These are phyloP conservation scores for Populus hybrid DNA, from an alignment of 441 rosid genomes.

Conservation along the genomic window DNA sequence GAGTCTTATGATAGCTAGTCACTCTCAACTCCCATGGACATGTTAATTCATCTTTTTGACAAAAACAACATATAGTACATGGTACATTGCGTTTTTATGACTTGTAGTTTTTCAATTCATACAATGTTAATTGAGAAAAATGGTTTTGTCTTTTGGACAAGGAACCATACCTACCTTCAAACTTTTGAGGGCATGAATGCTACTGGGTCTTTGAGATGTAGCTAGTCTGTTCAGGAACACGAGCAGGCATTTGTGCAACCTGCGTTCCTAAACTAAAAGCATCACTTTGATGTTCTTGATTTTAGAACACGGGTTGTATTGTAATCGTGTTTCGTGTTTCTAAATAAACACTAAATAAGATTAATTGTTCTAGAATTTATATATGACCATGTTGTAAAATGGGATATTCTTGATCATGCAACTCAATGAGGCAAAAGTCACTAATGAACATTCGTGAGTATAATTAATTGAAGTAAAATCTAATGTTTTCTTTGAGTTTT, in stretches of 20 bases:
- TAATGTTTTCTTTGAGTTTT: background rate
- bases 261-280: background rate
- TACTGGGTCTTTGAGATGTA: background rate
- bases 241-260: too few species aligned
- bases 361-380: too few species aligned
- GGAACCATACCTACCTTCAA: background rate
- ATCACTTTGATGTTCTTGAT: background rate
- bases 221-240: background rate
- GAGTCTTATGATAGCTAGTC: constrained; percentile 5
- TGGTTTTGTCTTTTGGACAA: background rate
- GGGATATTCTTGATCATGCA: too few species aligned
- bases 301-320: too few species aligned
- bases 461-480: too few species aligned
- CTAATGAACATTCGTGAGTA: too few species aligned
- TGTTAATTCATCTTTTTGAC: constrained; percentile 17
- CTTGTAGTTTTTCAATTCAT: background rate
- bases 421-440: too few species aligned
- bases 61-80: constrained; percentile 6
- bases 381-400: too few species aligned
- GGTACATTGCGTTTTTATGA: constrained; percentile 5
- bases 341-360: too few species aligned
- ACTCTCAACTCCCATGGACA: constrained; percentile 11
- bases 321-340: too few species aligned
- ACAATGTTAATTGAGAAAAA: background rate
- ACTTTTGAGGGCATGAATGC: background rate